Evolutionary conservation across 2,329 filamentous ascomycete species (phyloP).

Genomic region (Stromatinia cepivora): DNA sequence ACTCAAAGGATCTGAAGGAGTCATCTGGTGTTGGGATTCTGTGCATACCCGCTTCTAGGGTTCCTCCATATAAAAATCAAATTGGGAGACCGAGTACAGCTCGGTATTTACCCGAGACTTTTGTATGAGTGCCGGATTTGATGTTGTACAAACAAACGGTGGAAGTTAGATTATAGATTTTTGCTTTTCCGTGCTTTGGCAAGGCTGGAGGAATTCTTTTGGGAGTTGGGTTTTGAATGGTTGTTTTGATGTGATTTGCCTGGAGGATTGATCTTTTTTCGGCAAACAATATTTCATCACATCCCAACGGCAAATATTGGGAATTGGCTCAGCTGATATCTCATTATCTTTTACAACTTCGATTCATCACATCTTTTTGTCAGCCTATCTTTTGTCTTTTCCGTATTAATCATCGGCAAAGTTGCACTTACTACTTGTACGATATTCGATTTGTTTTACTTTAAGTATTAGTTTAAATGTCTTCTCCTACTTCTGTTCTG

Average conservation of each 20-base stretch:
- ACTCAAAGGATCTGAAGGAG: not conserved
- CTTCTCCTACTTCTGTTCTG: constrained; percentile 34
- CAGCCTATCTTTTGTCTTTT: not conserved
- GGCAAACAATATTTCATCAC: constrained; percentile 1
- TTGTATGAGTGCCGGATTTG: constrained; percentile 8
- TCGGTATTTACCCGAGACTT: constrained; percentile 22
- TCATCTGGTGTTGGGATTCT: constrained; percentile 1
- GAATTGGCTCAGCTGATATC: not conserved
- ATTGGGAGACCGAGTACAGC: constrained; percentile 17
- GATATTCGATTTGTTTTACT: constrained; percentile 15
- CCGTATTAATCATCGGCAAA: constrained; percentile 27
- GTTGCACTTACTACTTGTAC: constrained; percentile 28
- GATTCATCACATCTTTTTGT: not conserved
- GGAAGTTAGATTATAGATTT: not conserved
- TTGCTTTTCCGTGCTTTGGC: not conserved
- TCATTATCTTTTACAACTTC: not conserved
- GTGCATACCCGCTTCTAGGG: constrained; percentile 19
- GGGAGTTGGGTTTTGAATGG: not conserved
- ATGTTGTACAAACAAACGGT: constrained; percentile 17
- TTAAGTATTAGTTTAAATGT: constrained; percentile 21
- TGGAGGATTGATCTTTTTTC: not conserved
- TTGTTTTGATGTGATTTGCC: not conserved
- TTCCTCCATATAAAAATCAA: not conserved
- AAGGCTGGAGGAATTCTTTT: not conserved
- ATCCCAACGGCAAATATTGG: not conserved